phyloP scores from a whole-genome alignment of 192 early-diverging fungal species.

The Dimargaris cristalligena region DNA sequence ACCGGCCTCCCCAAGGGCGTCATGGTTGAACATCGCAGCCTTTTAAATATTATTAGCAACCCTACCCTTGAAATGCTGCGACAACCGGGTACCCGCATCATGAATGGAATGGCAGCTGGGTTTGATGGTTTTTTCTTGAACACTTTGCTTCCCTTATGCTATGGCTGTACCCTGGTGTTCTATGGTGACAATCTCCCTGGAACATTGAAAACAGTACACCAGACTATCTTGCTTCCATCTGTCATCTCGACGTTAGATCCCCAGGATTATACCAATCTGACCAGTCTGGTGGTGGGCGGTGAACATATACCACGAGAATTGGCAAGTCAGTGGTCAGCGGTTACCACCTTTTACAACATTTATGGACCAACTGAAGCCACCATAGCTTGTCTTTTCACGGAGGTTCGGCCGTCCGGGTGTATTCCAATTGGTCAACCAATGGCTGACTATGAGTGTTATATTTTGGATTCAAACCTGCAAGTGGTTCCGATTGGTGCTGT shows the following conservation, averaged over 20 bases:
- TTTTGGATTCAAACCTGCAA: not conserved
- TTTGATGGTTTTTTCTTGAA: no score
- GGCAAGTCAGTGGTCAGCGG: not conserved
- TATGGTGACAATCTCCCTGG: no score
- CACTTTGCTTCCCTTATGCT: no score
- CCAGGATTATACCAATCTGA: not conserved
- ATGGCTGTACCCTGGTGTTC: no score
- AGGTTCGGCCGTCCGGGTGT: not conserved
- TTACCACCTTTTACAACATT: not conserved
- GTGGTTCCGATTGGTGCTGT: constrained; percentile 14
- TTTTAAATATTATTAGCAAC: no score
- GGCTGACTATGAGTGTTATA: not conserved
- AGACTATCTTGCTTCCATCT: not conserved
- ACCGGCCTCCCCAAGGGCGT: no score
- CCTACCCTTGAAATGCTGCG: no score
- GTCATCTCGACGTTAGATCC: not conserved
- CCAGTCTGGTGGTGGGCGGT: not conserved
- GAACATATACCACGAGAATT: not conserved
- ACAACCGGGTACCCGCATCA: no score
- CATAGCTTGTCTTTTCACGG: not conserved
- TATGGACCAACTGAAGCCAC: constrained; percentile 7
- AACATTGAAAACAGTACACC: no score
- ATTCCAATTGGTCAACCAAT: not conserved
- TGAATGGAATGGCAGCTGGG: no score
- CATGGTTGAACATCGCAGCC: no score